Conservation (phyloP, 2,329 filamentous ascomycete species). For the Colletotrichum tropicicola region DNA sequence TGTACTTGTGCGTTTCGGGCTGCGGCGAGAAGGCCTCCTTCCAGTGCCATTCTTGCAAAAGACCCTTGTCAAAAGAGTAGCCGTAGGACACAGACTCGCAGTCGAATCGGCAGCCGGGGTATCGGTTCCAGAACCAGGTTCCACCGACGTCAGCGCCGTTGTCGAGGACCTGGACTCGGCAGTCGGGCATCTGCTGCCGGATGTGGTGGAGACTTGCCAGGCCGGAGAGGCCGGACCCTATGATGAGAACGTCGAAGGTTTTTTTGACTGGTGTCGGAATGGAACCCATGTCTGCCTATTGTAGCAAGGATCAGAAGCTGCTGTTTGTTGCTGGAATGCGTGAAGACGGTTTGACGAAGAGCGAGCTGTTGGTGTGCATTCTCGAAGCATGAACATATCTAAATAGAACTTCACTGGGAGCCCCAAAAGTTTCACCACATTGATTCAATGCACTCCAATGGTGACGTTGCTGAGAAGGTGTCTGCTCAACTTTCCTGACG, state of each 20-base stretch:
- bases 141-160: conserved; percentile 54
- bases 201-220: conserved; percentile 20
- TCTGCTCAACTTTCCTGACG: conserved; percentile 7
- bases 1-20: conserved; percentile 8
- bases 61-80: conserved; percentile 8
- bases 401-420: background rate
- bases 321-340: background rate
- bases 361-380: background rate
- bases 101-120: conserved; percentile 63
- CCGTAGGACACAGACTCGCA: conserved; percentile 37
- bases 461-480: background rate
- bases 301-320: too few species aligned
- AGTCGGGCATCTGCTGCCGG: conserved; percentile 11
- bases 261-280: conserved; percentile 8
- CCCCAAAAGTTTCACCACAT: background rate
- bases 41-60: conserved; percentile 17
- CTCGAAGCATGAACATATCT: too few species aligned
- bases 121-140: conserved; percentile 61
- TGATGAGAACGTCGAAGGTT: conserved; percentile 9
- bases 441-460: background rate
- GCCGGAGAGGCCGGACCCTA: conserved; percentile 19
- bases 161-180: conserved; percentile 40
- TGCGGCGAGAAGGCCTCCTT: conserved; percentile 14
- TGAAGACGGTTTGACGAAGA: background rate
- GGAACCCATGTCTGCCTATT: conserved; percentile 10